Percentiles rank a stretch among this genome's conserved stretches.
Evolutionary conservation across 352 stramenopile genomes (phyloP).

Genomic region (Discostella stelligera): DNA sequence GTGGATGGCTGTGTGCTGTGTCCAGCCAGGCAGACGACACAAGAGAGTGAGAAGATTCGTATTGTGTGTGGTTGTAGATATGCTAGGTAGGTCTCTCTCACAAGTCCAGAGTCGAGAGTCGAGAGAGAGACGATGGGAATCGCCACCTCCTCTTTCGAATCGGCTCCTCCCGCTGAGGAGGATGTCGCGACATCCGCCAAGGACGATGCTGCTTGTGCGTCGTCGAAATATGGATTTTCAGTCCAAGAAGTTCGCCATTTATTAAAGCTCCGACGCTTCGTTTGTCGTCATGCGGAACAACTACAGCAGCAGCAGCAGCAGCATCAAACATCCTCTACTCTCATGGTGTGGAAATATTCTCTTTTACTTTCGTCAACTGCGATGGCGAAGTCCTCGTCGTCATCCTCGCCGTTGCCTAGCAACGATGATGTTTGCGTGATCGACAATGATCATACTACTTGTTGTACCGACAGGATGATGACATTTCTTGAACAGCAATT

Average conservation of each 20-base stretch:
- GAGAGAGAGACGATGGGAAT: too few species aligned
- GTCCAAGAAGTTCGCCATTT: not conserved
- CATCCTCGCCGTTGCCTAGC: conserved; percentile 15
- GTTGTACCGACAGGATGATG: too few species aligned
- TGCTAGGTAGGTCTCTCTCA: too few species aligned
- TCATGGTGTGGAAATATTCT: not conserved
- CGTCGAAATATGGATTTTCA: conserved; percentile 4
- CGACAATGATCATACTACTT: too few species aligned
- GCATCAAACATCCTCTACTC: not conserved
- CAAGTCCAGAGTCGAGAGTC: too few species aligned
- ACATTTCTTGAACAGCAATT: conserved; percentile 6
- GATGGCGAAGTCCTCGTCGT: conserved; percentile 8
- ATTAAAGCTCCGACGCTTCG: not conserved
- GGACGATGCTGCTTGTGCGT: too few species aligned
- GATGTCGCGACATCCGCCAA: not conserved
- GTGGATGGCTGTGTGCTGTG: too few species aligned
- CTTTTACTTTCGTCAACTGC: conserved; percentile 1
- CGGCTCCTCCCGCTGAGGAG: not conserved
- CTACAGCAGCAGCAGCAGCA: not conserved
- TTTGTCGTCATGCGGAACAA: not conserved
- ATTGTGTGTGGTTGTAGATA: too few species aligned
- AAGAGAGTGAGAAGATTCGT: too few species aligned
- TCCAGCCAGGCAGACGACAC: too few species aligned
- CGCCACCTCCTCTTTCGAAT: not conserved
- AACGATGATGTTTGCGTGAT: conserved; percentile 3